phyloP scores from a whole-genome alignment of 495 filamentous ascomycete genomes.

The Darksidea phi region DNA sequence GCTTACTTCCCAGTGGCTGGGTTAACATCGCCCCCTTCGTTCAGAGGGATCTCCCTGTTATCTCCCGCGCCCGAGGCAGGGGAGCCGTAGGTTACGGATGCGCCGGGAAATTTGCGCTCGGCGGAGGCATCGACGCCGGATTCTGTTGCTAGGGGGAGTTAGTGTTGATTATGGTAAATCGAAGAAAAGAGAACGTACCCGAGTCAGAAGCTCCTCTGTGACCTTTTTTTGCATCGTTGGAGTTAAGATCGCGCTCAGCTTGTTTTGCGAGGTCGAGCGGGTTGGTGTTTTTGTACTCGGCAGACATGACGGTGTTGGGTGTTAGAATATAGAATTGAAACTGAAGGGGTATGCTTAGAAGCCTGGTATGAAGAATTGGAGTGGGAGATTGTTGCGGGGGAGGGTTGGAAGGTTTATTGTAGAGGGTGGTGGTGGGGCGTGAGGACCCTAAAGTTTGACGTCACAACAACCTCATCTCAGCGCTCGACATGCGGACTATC shows the following conservation, averaged over 20 bases:
- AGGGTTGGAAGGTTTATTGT: neutral
- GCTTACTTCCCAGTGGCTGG: conserved; percentile 49
- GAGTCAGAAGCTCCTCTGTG: conserved; percentile 43
- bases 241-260: conserved; percentile 57
- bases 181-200: conserved; percentile 41
- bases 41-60: conserved; percentile 54
- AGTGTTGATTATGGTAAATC: neutral
- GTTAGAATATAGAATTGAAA: too few relatives aligned
- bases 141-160: conserved; percentile 37
- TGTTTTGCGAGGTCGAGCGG: conserved; percentile 44
- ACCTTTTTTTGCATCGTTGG: conserved; percentile 53
- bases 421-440: neutral
- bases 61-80: conserved; percentile 51
- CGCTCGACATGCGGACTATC: too few relatives aligned
- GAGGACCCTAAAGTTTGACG: neutral
- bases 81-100: conserved; percentile 50
- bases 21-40: conserved; percentile 53
- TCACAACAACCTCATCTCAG: neutral
- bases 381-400: neutral
- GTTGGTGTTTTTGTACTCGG: conserved; percentile 41
- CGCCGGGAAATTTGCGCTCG: conserved; percentile 47
- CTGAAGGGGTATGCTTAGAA: too few relatives aligned
- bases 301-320: conserved; percentile 27
- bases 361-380: too few relatives aligned
- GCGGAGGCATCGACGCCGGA: conserved; percentile 55